Evolutionary conservation across 2,329 filamentous ascomycete genomes (phyloP).

Genomic region (Epichloe sibirici): DNA sequence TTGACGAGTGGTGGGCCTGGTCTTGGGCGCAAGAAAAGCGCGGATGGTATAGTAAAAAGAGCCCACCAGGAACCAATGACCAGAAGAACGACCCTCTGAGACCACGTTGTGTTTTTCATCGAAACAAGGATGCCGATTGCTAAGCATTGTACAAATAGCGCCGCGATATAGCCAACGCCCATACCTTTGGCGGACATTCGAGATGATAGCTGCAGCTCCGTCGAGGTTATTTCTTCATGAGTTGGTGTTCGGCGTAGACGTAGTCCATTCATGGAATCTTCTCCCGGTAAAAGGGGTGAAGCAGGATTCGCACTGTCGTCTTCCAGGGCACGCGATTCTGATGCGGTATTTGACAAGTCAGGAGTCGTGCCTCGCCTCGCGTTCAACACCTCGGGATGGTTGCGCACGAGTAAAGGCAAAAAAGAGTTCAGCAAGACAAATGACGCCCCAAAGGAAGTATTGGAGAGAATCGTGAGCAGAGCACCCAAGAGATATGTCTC

Average conservation of each 20-base stretch:
- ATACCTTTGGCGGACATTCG: slow-evolving; percentile 87
- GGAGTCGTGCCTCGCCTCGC: slow-evolving; percentile 16
- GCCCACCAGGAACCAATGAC: slow-evolving; percentile 89
- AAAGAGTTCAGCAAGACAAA: slow-evolving; percentile 96
- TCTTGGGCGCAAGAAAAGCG: slow-evolving; percentile 74
- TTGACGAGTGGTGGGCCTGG: slow-evolving; percentile 69
- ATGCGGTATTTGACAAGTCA: slow-evolving; percentile 18
- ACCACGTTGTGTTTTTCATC: slow-evolving; percentile 68
- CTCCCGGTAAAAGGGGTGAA: slow-evolving; percentile 32
- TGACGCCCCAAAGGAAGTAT: slow-evolving; percentile 87
- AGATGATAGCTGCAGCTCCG: slow-evolving; percentile 71
- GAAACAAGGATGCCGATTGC: slow-evolving; percentile 65
- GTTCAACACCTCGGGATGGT: slow-evolving; percentile 51
- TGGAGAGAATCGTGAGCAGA: slow-evolving; percentile 76
- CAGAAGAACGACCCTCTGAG: slow-evolving; percentile 76
- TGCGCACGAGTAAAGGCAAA: slow-evolving; percentile 75
- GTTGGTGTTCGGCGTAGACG: slow-evolving; percentile 27
- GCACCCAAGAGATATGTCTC: slow-evolving; percentile 70
- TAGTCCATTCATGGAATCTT: slow-evolving; percentile 11
- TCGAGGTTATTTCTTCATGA: slow-evolving; percentile 40
- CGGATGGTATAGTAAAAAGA: slow-evolving; percentile 76
- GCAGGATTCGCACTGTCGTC: slow-evolving; percentile 28
- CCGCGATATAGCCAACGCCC: slow-evolving; percentile 84
- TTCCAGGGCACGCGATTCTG: slow-evolving; percentile 24
- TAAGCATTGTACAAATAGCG: slow-evolving; percentile 70